These are phyloP conservation scores for Leucocoprinus birnbaumii DNA, from an alignment of 768 basidiomycete species.

Conservation along the genomic window DNA sequence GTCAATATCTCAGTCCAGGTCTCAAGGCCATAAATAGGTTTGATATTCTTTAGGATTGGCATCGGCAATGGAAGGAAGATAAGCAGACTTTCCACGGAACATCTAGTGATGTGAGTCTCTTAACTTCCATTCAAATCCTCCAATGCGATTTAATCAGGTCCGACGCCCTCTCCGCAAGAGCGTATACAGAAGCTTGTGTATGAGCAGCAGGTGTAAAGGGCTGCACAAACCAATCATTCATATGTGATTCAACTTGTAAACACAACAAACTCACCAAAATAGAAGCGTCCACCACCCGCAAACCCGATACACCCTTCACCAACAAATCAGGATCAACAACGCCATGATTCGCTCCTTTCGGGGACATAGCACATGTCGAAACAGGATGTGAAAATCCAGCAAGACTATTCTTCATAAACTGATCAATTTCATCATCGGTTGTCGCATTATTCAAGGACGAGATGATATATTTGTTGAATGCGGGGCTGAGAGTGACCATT, in stretches of 20 bases:
- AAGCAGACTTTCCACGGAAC: too few species aligned
- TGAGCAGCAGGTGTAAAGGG: conserved; percentile 23
- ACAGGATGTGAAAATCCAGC: conserved; percentile 24
- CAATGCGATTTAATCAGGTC: conserved; percentile 24
- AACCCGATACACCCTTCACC: conserved; percentile 27
- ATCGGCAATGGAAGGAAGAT: too few species aligned
- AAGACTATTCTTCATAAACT: conserved; percentile 15
- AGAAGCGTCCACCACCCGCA: conserved; percentile 34
- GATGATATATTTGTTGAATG: conserved; percentile 24
- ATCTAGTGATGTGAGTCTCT: too few species aligned
- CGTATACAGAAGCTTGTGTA: conserved; percentile 26
- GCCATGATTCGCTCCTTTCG: conserved; percentile 19
- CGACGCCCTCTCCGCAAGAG: conserved; percentile 27
- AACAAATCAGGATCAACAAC: conserved; percentile 30
- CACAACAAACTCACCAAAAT: conserved; percentile 20
- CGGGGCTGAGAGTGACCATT: conserved; percentile 17
- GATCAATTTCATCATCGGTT: conserved; percentile 21
- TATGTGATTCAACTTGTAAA: neutral
- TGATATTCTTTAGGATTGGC: too few species aligned
- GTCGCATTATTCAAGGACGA: conserved; percentile 16
- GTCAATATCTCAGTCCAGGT: too few species aligned
- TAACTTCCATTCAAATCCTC: conserved; percentile 1
- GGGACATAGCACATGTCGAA: conserved; percentile 26
- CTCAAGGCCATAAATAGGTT: too few species aligned
- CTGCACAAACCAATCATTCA: conserved; percentile 1